A percentile compares a stretch with the other conserved stretches of the same genome.
phyloP scores from a whole-genome alignment of 2,329 filamentous ascomycete genomes.

The Botrytis medusae region DNA sequence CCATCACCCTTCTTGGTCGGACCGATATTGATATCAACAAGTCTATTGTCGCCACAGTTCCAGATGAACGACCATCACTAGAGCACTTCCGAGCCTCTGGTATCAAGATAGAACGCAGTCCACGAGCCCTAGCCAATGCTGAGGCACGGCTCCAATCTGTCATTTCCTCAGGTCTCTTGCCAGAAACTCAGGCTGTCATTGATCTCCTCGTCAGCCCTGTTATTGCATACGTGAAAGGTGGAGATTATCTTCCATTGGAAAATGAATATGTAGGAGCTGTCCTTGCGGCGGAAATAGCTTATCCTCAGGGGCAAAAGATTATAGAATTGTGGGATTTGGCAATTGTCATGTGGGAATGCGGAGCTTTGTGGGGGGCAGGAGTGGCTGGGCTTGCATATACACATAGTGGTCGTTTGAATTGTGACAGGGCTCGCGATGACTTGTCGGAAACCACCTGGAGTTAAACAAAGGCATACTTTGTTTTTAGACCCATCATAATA shows the following conservation, averaged over 20 bases:
- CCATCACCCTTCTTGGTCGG: neutral
- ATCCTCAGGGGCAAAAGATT: neutral
- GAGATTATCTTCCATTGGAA: neutral
- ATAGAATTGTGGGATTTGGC: constrained; percentile 8
- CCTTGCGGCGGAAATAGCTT: neutral
- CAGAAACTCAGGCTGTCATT: neutral
- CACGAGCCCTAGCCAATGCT: neutral
- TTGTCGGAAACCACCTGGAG: constrained; percentile 10
- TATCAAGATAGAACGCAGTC: neutral
- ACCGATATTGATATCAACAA: constrained; percentile 1
- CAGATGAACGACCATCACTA: neutral
- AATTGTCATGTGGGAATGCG: constrained; percentile 8
- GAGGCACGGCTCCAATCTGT: constrained; percentile 1
- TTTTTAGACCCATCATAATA: neutral
- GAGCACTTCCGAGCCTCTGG: constrained; percentile 12
- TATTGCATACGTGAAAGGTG: neutral
- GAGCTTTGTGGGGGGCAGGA: constrained; percentile 1
- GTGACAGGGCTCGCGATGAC: constrained; percentile 11
- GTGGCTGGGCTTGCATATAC: constrained; percentile 8
- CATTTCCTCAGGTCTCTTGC: neutral
- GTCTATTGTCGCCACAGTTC: neutral
- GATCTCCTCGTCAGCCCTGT: neutral
- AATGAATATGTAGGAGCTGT: constrained; percentile 10
- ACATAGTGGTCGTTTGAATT: constrained; percentile 3
- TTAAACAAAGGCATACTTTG: neutral